phyloP scores from a whole-genome alignment of 2,329 filamentous ascomycete species.

The Leptographium procerum region DNA sequence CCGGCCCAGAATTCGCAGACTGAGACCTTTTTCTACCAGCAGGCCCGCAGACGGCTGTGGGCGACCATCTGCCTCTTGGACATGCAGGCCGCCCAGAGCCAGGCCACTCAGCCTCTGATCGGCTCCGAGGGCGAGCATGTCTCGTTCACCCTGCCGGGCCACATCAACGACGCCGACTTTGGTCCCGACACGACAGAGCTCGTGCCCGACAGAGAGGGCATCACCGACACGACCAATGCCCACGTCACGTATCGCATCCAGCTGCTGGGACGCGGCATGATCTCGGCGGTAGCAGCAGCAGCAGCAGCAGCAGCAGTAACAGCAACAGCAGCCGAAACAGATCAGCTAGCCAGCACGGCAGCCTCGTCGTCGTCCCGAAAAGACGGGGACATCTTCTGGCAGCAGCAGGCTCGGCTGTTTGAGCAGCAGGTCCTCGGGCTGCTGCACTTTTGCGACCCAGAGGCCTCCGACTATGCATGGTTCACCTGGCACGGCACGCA shows the following conservation, averaged over 20 bases:
- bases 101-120: slow-evolving; percentile 15
- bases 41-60: slow-evolving; percentile 15
- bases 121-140: slow-evolving; percentile 5
- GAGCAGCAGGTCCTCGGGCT: slow-evolving; percentile 2
- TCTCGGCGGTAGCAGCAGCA: slow-evolving; percentile 9
- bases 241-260: slow-evolving; percentile 17
- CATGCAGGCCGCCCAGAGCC: slow-evolving; percentile 12
- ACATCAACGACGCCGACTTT: slow-evolving; percentile 11
- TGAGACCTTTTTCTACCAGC: slow-evolving; percentile 12
- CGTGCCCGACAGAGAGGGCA: slow-evolving; percentile 11
- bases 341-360: no score
- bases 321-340: no score
- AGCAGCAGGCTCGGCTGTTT: slow-evolving; percentile 1
- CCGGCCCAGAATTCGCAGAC: not conserved
- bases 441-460: slow-evolving; percentile 16
- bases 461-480: slow-evolving; percentile 18
- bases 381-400: not conserved
- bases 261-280: slow-evolving; percentile 12
- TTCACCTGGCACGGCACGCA: slow-evolving; percentile 18
- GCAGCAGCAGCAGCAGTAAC: no score
- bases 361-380: not conserved
- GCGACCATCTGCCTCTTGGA: slow-evolving; percentile 16
- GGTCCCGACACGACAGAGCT: slow-evolving; percentile 8
- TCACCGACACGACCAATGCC: slow-evolving; percentile 20
- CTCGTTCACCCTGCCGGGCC: slow-evolving; percentile 11